phyloP scores from a whole-genome alignment of 257 asterid genomes.

The Paulownia fortunei region DNA sequence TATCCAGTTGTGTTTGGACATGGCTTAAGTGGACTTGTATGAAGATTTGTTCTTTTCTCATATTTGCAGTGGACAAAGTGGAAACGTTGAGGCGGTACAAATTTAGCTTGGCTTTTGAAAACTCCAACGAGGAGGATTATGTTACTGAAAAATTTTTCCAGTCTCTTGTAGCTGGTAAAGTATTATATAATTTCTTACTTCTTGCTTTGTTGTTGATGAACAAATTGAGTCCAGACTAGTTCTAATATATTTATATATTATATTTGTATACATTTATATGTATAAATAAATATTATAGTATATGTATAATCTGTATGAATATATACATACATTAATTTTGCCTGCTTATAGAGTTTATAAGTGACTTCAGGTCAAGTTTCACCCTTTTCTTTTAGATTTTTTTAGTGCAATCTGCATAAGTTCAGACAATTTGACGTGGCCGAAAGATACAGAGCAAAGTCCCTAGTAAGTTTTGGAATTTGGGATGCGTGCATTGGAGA shows the following conservation, averaged over 20 bases:
- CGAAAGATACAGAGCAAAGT: not conserved
- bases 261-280: not conserved
- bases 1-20: not conserved
- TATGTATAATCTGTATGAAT: not conserved
- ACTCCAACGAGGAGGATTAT: conserved; percentile 96
- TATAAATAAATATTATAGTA: not conserved
- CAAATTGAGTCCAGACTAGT: not conserved
- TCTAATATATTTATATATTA: not conserved
- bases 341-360: not conserved
- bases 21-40: not conserved
- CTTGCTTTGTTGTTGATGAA: conserved; percentile 26
- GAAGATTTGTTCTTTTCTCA: conserved; percentile 11
- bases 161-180: conserved; percentile 95
- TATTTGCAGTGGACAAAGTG: conserved; percentile 87
- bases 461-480: not conserved
- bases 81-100: conserved; percentile 75
- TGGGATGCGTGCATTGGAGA: not conserved
- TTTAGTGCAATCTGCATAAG: not conserved
- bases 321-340: not conserved
- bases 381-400: not conserved
- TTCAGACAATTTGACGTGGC: not conserved
- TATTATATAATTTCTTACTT: conserved; percentile 12
- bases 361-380: not conserved
- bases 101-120: conserved; percentile 98
- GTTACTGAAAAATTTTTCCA: conserved; percentile 95